Conservation (phyloP, 768 basidiomycete genomes). For the Nidula microcarpa region DNA sequence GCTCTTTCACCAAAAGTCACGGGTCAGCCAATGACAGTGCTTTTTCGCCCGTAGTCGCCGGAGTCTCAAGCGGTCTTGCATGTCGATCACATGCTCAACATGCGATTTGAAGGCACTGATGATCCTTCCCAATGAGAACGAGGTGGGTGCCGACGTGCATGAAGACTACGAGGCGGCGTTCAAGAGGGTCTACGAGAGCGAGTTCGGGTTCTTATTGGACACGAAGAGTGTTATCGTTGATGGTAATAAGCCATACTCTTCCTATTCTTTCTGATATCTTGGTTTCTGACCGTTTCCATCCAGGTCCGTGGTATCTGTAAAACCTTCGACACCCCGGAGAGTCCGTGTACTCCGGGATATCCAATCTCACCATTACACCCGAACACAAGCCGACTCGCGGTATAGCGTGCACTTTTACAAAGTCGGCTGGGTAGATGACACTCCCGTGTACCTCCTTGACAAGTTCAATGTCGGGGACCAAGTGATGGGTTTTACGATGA, state of each 20-base stretch:
- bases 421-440: constrained; percentile 69
- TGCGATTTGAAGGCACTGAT: constrained; percentile 96
- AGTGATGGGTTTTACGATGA: constrained; percentile 85
- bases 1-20: too few species aligned
- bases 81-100: constrained; percentile 82
- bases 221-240: constrained; percentile 83
- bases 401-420: constrained; percentile 82
- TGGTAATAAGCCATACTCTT: constrained; percentile 69
- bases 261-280: neutral
- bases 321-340: constrained; percentile 81
- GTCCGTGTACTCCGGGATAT: constrained; percentile 76
- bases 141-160: constrained; percentile 38
- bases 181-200: constrained; percentile 73
- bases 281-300: neutral
- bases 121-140: constrained; percentile 53
- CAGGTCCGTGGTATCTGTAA: constrained; percentile 89
- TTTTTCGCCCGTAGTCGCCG: constrained; percentile 19
- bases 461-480: constrained; percentile 65
- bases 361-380: constrained; percentile 37
- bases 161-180: constrained; percentile 83
- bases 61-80: constrained; percentile 31
- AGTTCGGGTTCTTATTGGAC: constrained; percentile 91
- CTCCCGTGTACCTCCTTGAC: constrained; percentile 76
- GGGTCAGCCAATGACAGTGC: too few species aligned
- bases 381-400: constrained; percentile 49